Evolutionary conservation across 2,329 filamentous ascomycete genomes (phyloP).

Genomic region (Neurospora sp.): DNA sequence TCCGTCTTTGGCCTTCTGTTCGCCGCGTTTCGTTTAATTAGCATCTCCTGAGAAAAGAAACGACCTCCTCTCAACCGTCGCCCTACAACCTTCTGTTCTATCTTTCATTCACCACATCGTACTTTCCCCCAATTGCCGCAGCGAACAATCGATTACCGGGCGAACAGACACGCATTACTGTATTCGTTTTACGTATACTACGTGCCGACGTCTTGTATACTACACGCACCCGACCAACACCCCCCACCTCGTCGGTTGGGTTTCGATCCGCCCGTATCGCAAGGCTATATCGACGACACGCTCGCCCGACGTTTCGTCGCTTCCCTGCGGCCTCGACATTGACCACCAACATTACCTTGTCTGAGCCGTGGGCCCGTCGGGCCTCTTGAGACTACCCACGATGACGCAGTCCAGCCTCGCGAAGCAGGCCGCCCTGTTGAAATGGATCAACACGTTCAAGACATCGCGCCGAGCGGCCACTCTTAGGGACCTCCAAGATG

Average conservation of each 20-base stretch:
- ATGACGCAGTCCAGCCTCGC: constrained; percentile 25
- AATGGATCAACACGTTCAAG: constrained; percentile 43
- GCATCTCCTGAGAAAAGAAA: background rate
- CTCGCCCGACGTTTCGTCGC: background rate
- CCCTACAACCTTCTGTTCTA: background rate
- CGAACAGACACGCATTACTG: background rate
- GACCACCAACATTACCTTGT: background rate
- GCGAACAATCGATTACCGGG: background rate
- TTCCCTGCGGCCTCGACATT: background rate
- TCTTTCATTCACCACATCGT: background rate
- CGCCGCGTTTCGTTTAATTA: background rate
- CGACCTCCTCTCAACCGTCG: background rate
- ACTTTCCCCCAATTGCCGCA: background rate
- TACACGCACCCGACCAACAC: background rate
- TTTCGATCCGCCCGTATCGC: background rate
- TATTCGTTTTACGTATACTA: background rate
- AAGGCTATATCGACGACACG: background rate
- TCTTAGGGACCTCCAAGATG: constrained; percentile 43
- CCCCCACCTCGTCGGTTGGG: background rate
- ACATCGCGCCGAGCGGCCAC: constrained; percentile 32
- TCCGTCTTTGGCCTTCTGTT: background rate
- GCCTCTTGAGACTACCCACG: constrained; percentile 4
- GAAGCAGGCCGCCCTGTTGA: constrained; percentile 44
- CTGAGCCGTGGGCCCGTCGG: background rate
- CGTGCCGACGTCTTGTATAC: background rate